Evolutionary conservation across 2,329 filamentous ascomycete species (phyloP), one percentile per base, ranked within the genome.

Genomic region (Diaporthe caulivora): DNA sequence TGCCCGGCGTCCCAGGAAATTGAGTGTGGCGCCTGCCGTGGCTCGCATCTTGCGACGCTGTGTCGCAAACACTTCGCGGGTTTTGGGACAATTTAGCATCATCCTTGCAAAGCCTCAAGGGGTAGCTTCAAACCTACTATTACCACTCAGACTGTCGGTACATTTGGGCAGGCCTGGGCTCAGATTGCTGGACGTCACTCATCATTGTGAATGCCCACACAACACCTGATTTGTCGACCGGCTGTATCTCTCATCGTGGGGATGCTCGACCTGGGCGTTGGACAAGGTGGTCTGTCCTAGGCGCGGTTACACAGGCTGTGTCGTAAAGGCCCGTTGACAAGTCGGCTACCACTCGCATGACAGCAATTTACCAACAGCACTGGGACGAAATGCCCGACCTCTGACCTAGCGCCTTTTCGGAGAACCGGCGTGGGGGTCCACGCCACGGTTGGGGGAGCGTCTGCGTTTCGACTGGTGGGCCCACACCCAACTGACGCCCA

Each of bases 1-100:
- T 34, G 55, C 57, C 44, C 31, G 60, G 47, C 37, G 53, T 57
- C 31, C 57, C 70, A 74, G 57, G 55, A 68, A 74, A 53, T 54
- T 70, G 49, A 67, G 57, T 73, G 73, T 72, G 73, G 70, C 70
- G 70, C 42, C 65, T 74, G 51, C 40, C 29, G 65, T 74, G 70
- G 64, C 55, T 72, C 51, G 51, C 62, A 57, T 54, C 55, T 29
- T 69, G 29, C 42, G 40, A 69, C 55, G 55, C 69, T 69, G 57
- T 60, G 49, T 69, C 49, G 62, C 70, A 70, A 60, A 70, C 55
- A 44, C 34, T 53, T 60, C 34, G 29, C 29, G 53, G 44, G 31
- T 49, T 40, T 71, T 62, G 69, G 55, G 31, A n/a, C 47, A 44
- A 37, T 51, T 51, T 15, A 53, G n/a, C 21, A 44, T 42, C 44